These are phyloP conservation scores for Boletellus ananas DNA, from an alignment of 768 basidiomycete species.

Conservation along the genomic window DNA sequence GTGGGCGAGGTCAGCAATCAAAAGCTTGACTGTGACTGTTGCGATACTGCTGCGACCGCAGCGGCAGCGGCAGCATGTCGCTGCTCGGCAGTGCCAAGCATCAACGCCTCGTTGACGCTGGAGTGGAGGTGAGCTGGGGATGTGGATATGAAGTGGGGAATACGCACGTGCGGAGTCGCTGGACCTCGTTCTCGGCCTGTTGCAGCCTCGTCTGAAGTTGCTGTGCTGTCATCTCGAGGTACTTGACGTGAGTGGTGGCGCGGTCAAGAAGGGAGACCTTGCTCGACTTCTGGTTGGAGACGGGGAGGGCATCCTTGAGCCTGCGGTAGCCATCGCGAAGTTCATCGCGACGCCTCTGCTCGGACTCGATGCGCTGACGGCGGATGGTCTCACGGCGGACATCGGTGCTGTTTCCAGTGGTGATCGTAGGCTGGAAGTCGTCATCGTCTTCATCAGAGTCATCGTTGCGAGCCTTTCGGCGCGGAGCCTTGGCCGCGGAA, in stretches of 20 bases:
- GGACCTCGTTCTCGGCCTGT: conserved; percentile 75
- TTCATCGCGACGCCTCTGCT: conserved; percentile 89
- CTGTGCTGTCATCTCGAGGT: conserved; percentile 76
- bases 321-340: conserved; percentile 88
- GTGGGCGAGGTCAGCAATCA: conserved; percentile 37
- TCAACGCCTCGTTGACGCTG: conserved; percentile 83
- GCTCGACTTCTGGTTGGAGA: conserved; percentile 89
- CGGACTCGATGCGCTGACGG: conserved; percentile 89
- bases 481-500: conserved; percentile 49
- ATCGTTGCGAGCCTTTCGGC: conserved; percentile 51
- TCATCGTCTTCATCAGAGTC: conserved; percentile 73
- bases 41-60: conserved; percentile 51
- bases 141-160: neutral
- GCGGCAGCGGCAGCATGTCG: conserved; percentile 56
- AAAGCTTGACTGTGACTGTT: conserved; percentile 38
- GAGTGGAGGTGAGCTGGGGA: neutral
- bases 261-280: conserved; percentile 89
- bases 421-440: conserved; percentile 59
- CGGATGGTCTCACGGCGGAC: conserved; percentile 87
- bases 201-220: conserved; percentile 74
- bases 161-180: conserved; percentile 63
- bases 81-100: conserved; percentile 80
- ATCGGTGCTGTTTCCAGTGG: conserved; percentile 48
- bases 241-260: conserved; percentile 82
- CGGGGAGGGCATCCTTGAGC: conserved; percentile 86